Conservation (phyloP, 1,139 yeast species). For the Kluyveromyces sp. region DNA sequence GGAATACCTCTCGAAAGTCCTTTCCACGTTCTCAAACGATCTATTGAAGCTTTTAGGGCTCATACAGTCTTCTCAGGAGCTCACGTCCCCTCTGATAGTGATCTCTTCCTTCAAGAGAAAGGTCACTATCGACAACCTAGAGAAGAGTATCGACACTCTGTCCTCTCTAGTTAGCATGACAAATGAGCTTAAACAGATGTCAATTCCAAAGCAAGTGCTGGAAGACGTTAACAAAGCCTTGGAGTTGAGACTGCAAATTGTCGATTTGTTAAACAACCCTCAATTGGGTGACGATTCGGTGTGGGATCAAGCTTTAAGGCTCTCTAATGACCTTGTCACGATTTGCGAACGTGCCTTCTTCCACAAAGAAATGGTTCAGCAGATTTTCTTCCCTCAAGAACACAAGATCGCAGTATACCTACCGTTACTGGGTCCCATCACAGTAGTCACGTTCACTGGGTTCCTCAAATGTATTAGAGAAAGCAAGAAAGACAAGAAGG, state of each 20-base stretch:
- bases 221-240: slow-evolving; percentile 32
- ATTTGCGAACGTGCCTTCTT: slow-evolving; percentile 76
- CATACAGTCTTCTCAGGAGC: slow-evolving; percentile 41
- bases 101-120: slow-evolving; percentile 61
- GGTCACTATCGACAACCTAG: slow-evolving; percentile 45
- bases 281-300: slow-evolving; percentile 16
- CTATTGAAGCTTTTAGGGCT: slow-evolving; percentile 67
- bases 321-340: slow-evolving; percentile 50
- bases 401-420: slow-evolving; percentile 89
- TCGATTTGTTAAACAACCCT: slow-evolving; percentile 28
- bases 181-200: slow-evolving; percentile 62
- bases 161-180: slow-evolving; percentile 65
- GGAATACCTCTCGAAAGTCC: slow-evolving; percentile 46
- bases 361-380: slow-evolving; percentile 92
- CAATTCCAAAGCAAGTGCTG: slow-evolving; percentile 54
- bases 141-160: slow-evolving; percentile 50
- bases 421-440: slow-evolving; percentile 81
- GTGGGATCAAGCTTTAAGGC: slow-evolving; percentile 43
- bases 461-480: slow-evolving; percentile 31
- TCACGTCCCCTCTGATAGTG: slow-evolving; percentile 47
- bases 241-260: slow-evolving; percentile 29
- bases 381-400: slow-evolving; percentile 88
- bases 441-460: slow-evolving; percentile 62
- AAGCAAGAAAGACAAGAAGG: slow-evolving; percentile 2
- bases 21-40: slow-evolving; percentile 71